Evolutionary conservation across 106 monocot species (phyloP), one percentile per base, ranked within the genome.

Genomic region (Dioscorea alata): DNA sequence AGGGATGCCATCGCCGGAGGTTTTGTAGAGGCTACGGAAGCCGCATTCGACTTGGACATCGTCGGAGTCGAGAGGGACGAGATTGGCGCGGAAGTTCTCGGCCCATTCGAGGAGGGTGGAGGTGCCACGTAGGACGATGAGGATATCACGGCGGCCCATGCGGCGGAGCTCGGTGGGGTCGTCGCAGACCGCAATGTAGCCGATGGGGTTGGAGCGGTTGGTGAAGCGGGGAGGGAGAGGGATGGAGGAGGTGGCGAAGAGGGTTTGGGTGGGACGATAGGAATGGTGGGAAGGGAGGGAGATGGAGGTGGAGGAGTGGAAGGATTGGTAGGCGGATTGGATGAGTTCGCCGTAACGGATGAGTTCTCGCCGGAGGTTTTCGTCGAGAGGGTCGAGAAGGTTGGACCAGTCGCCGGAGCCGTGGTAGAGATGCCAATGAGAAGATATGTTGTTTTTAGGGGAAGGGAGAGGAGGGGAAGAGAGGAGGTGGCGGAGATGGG

Each of bases 321-420:
- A 91, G 12, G 94, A 78, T 34, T 79, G 72, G 77, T 90, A 94
- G 23, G 94, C 80, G 8, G 83, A 76, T 58, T 88, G 85, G 65
- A 95, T 85, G 68, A 83, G 71, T n/a, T 95, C 90, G 6, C 94
- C 90, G 73, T 91, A 91, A n/a, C 91, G 87, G 32, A 95, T n/a
- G 68, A 95, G 68, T 77, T 90, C 94, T 33, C 90, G 88, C 23
- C 94, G 94, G 71, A 95, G 94, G 72, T 90, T 71, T 1, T 73
- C 59, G 71, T 91, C 78, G 50, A 95, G 81, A 1, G 94, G 94
- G 33, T 95, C 88, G 13, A 95, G 88, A 2, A 95, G 85, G 23
- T 79, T 85, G 12, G 28, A 17, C 94, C 94, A 95, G 62, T 85
- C 77, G 52, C 50, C 60, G 63, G 65, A 65, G 17, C 94, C 90